phyloP scores from a whole-genome alignment of 768 basidiomycete species.

The Lentinula lateritia region DNA sequence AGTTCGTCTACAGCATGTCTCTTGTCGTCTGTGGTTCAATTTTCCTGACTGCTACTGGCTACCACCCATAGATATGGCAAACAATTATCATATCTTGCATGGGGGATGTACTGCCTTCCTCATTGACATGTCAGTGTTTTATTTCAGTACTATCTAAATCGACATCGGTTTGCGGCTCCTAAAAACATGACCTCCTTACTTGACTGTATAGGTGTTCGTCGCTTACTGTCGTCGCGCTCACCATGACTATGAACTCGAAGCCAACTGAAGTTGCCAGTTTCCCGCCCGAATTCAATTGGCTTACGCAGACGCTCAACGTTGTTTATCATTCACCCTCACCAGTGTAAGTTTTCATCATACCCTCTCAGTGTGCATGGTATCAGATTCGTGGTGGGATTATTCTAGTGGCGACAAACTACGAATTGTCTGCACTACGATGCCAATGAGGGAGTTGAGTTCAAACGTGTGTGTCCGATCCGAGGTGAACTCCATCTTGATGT shows the following conservation, averaged over 20 bases:
- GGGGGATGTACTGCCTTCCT: conserved; percentile 1
- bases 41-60: not conserved
- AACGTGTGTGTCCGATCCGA: conserved; percentile 2
- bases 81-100: not conserved
- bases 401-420: not conserved
- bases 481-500: not conserved
- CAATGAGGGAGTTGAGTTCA: not conserved
- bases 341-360: not conserved
- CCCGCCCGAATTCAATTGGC: not conserved
- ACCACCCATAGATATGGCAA: not conserved
- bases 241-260: not conserved
- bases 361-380: not conserved
- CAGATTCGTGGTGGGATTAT: not conserved
- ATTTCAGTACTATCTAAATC: too few relatives aligned
- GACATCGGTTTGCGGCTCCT: too few relatives aligned
- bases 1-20: not conserved
- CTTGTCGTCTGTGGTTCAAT: not conserved
- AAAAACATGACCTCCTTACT: not conserved
- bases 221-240: not conserved
- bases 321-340: conserved; percentile 2
- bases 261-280: too few relatives aligned
- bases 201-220: not conserved
- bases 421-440: conserved; percentile 3
- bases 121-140: not conserved
- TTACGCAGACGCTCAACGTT: not conserved